Evolutionary conservation across 164 flowering plant species (phyloP), one percentile per base, ranked within the genome.

Genomic region (Saururus chinensis): DNA sequence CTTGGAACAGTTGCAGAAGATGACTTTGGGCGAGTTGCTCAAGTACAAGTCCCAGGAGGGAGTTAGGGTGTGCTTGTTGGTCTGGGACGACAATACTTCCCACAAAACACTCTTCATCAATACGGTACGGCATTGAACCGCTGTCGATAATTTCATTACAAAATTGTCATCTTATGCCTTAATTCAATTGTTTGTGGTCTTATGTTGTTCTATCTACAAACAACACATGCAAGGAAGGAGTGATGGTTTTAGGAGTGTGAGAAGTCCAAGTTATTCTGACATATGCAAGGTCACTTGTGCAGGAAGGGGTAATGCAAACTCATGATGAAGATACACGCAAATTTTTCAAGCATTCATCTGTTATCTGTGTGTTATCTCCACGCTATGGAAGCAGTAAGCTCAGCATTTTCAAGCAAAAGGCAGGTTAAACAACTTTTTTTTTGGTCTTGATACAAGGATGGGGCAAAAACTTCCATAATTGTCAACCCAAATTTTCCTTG

Each of bases 81-180:
- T 88, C 63, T 93, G 99, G 99, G 97, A 93, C 71, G 99, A 90
- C 64, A 90, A 83, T 81, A 93, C 99, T 49, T 93, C 99, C 8
- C 96, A 88, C 56, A 65, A 69, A 49, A 88, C 82, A 66, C 76
- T 77, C 64, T 77, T 83, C 59, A 62, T 95, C 70, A 81, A 79
- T 0, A 84, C 87, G 81, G 99, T 93, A 73, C 64, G 76, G n/a
- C 25, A 30, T 6, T 30, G 6, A 30, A 30, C 37, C 37, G 6
- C 6, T 30, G 37, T 30, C 37, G 6, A 6, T 30, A 30, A 6
- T 30, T 6, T 30, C 2, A 30, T 30, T 30, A 2, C 6, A 6
- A 2, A 30, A 2, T 2, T 30, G 2, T 6, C 37, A 30, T 30
- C 37, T 30, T 30, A 30, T 30, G 2, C 37, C 37, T 30, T n/a